Evolutionary conservation across 495 filamentous ascomycete species (phyloP).

Genomic region (Hyaloscypha bicolor): DNA sequence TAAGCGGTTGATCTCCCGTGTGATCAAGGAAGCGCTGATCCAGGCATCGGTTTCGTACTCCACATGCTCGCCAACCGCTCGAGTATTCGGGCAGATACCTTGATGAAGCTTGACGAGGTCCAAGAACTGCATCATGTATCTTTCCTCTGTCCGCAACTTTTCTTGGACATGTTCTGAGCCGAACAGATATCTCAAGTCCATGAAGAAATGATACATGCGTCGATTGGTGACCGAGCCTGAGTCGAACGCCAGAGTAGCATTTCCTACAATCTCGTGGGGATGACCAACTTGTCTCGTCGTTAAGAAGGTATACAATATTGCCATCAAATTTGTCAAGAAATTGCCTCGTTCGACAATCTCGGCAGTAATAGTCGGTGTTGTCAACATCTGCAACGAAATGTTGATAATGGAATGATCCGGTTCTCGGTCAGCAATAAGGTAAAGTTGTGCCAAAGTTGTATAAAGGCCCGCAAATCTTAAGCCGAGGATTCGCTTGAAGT

Average conservation of each 20-base stretch:
- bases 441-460: constrained; percentile 89
- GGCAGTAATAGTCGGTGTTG: constrained; percentile 91
- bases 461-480: constrained; percentile 92
- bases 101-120: constrained; percentile 95
- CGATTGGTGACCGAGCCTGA: constrained; percentile 90
- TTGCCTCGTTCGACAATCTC: constrained; percentile 96
- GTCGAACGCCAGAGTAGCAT: constrained; percentile 87
- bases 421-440: constrained; percentile 94
- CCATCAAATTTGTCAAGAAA: constrained; percentile 91
- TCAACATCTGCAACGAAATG: constrained; percentile 92
- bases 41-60: constrained; percentile 98
- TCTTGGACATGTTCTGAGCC: constrained; percentile 84
- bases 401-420: constrained; percentile 99
- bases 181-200: constrained; percentile 87
- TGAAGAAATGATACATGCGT: constrained; percentile 95
- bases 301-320: constrained; percentile 95
- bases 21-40: constrained; percentile 94
- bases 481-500: constrained; percentile 95
- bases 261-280: constrained; percentile 80
- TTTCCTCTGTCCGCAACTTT: constrained; percentile 75
- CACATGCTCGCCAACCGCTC: constrained; percentile 91
- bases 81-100: constrained; percentile 91
- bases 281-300: constrained; percentile 94
- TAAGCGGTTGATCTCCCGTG: constrained; percentile 89
- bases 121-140: constrained; percentile 90